Conservation (phyloP, 1,284 basidiomycete species). For the Boletus semigastroideus region DNA sequence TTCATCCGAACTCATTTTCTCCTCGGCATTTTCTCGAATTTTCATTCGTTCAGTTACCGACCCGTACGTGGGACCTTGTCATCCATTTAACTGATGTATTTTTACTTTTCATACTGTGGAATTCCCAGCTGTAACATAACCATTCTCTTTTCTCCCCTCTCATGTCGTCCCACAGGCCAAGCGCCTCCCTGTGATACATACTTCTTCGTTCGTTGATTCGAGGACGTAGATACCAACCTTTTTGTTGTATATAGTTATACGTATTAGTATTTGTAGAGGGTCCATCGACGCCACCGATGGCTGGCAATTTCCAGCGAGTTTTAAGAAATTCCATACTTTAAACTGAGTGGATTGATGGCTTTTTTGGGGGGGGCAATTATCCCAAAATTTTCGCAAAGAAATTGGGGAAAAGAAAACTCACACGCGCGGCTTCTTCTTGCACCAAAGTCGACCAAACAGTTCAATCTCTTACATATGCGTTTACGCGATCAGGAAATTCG, state of each 20-base stretch:
- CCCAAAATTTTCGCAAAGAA: conserved; percentile 2
- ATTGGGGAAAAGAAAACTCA: neutral
- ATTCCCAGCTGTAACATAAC: conserved; percentile 31
- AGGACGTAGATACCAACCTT: conserved; percentile 10
- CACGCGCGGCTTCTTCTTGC: conserved; percentile 10
- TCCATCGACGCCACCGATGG: conserved; percentile 4
- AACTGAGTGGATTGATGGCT: conserved; percentile 9
- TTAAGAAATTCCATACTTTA: neutral
- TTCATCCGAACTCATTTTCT: conserved; percentile 1
- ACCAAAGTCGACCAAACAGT: neutral
- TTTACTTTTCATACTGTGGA: conserved; percentile 24
- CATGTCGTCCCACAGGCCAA: neutral
- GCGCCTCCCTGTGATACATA: conserved; percentile 13
- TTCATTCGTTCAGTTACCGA: conserved; percentile 6
- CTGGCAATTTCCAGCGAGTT: neutral
- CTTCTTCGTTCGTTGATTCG: conserved; percentile 18
- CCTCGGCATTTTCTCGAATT: conserved; percentile 4
- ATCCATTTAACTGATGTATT: conserved; percentile 27
- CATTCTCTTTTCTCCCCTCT: neutral
- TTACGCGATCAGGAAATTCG: conserved; percentile 6
- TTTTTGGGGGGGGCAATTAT: conserved; percentile 5
- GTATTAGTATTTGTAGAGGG: conserved; percentile 27
- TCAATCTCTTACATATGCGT: neutral
- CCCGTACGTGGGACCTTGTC: conserved; percentile 8
- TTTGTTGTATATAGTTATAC: conserved; percentile 34